phyloP scores from a whole-genome alignment of 257 asterid genomes.

The Salvia splendens region DNA sequence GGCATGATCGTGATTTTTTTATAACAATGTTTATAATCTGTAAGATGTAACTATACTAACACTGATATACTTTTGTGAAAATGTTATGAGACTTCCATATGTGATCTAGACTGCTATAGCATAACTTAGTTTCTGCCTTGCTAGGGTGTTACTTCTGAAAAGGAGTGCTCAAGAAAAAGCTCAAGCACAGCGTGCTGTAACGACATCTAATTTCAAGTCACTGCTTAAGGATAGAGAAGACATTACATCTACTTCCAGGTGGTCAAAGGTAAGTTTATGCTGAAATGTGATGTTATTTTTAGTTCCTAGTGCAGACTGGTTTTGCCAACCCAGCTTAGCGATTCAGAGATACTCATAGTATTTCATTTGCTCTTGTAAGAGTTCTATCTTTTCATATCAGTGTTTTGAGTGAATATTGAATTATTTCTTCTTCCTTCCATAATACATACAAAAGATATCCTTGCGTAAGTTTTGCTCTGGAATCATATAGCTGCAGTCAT shows the following conservation, averaged over 20 bases:
- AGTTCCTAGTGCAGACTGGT: slow-evolving; percentile 49
- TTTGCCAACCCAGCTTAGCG: slow-evolving; percentile 1
- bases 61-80: too few relatives aligned
- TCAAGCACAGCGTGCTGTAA: slow-evolving; percentile 76
- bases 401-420: not conserved
- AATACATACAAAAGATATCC: not conserved
- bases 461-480: not conserved
- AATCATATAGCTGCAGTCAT: slow-evolving; percentile 3
- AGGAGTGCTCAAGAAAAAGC: slow-evolving; percentile 80
- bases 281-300: slow-evolving; percentile 41
- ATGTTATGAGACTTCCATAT: slow-evolving; percentile 19
- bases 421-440: slow-evolving; percentile 3
- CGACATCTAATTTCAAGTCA: slow-evolving; percentile 65
- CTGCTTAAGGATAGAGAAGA: slow-evolving; percentile 80
- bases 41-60: too few relatives aligned
- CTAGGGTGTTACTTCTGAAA: slow-evolving; percentile 66
- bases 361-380: not conserved
- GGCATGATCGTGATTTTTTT: too few relatives aligned
- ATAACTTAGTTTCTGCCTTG: slow-evolving; percentile 35
- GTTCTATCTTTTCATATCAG: not conserved
- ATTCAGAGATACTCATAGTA: slow-evolving; percentile 20
- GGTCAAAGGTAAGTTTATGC: slow-evolving; percentile 78
- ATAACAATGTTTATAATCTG: too few relatives aligned
- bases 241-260: slow-evolving; percentile 67
- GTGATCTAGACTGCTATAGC: slow-evolving; percentile 21